A percentile compares a stretch with the other conserved stretches of the same genome.
Conservation (phyloP, 2,329 filamentous ascomycete genomes). For the Ascochyta lentis region DNA sequence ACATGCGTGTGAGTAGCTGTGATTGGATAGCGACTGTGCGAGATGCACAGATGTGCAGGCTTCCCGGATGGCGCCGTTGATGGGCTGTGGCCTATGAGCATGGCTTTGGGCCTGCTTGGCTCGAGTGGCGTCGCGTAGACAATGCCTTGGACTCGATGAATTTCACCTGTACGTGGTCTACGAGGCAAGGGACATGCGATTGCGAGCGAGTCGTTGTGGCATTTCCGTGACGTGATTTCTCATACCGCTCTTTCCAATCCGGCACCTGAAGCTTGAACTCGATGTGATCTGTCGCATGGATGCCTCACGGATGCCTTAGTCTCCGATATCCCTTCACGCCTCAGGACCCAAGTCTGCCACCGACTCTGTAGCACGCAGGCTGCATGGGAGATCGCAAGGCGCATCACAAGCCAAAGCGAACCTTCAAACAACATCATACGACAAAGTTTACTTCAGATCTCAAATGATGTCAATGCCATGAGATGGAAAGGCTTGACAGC, state of each 20-base stretch:
- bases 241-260: slow-evolving; percentile 18
- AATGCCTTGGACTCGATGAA: slow-evolving; percentile 13
- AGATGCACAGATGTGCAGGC: slow-evolving; percentile 33
- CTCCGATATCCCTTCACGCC: slow-evolving; percentile 36
- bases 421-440: slow-evolving; percentile 47
- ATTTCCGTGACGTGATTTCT: slow-evolving; percentile 6
- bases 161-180: slow-evolving; percentile 29
- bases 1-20: not conserved
- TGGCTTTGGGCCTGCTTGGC: slow-evolving; percentile 21
- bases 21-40: slow-evolving; percentile 31
- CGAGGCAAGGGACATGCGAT: slow-evolving; percentile 14
- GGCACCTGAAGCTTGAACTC: slow-evolving; percentile 7
- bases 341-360: slow-evolving; percentile 28
- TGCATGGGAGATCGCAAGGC: slow-evolving; percentile 18
- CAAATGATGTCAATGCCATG: slow-evolving; percentile 25
- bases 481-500: slow-evolving; percentile 22
- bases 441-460: slow-evolving; percentile 44
- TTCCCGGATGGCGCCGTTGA: slow-evolving; percentile 25
- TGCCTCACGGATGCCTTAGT: slow-evolving; percentile 45
- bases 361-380: slow-evolving; percentile 10
- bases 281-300: slow-evolving; percentile 16
- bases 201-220: slow-evolving; percentile 7
- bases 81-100: slow-evolving; percentile 25
- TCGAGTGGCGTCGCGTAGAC: slow-evolving; percentile 18
- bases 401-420: slow-evolving; percentile 16